phyloP scores from a whole-genome alignment of 352 stramenopile species.

The Globisporangium heterothallicum region DNA sequence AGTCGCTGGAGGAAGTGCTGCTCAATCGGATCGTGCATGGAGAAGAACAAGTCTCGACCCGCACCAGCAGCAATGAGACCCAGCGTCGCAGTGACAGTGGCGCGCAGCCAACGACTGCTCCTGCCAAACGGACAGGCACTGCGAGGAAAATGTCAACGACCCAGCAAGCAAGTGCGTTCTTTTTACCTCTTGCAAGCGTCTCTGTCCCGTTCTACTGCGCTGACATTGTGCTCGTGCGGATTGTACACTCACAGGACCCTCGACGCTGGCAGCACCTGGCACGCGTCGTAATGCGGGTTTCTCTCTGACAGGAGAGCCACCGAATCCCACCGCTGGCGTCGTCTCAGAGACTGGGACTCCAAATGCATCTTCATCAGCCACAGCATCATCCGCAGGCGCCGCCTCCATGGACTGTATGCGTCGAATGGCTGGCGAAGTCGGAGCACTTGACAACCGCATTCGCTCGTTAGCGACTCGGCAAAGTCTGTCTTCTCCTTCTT shows the following conservation, averaged over 20 bases:
- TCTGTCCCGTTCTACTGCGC: neutral
- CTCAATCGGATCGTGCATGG: constrained; percentile 37
- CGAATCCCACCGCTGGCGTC: no score
- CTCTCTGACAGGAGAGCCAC: neutral
- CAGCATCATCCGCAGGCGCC: neutral
- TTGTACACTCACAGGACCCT: neutral
- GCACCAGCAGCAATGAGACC: neutral
- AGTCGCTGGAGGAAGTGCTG: constrained; percentile 68
- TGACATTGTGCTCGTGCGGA: neutral
- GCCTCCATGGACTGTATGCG: constrained; percentile 15
- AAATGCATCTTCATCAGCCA: neutral
- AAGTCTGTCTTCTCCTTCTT: neutral
- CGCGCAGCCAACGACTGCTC: neutral
- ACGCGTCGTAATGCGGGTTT: neutral
- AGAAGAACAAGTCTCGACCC: neutral
- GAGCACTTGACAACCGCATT: constrained; percentile 20
- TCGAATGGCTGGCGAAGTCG: constrained; percentile 20
- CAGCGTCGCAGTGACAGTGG: constrained; percentile 3
- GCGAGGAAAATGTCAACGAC: neutral
- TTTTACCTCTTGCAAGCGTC: no score
- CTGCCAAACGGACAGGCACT: neutral
- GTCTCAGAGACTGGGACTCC: no score
- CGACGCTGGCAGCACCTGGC: neutral
- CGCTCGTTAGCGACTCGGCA: constrained; percentile 7
- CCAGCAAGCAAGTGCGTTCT: constrained; percentile 2